Evolutionary conservation across 768 basidiomycete genomes (phyloP), one percentile per base, ranked within the genome.

Genomic region (Clavulina sp.): DNA sequence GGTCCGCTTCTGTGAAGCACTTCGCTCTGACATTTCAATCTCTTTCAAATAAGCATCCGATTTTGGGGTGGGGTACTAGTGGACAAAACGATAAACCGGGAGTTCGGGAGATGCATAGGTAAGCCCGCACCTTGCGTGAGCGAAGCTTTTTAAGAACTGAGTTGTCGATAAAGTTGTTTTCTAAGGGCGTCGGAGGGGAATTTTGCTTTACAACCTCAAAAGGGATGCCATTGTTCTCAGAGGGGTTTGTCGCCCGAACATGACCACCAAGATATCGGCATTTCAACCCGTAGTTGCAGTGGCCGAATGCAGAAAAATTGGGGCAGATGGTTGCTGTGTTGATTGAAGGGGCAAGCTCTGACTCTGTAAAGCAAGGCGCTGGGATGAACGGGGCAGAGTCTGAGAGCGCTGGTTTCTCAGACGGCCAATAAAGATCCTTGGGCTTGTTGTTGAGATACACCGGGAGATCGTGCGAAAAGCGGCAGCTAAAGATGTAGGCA

Each of bases 251-350:
- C 68, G 13, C 7, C 7, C 32, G 65, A 7, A 81, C 66, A 63
- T 99, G 93, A 2, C 75, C 80, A 9, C 82, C 81, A 4, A 95
- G 73, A 65, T 84, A 95, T 2, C 95, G 78, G 62, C 95, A 99
- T 63, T 89, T 87, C 64, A 84, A 80, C 7, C 91, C 95, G 58
- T 75, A 77, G 49, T 76, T 75, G 67, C 89, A 95, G 57, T 78
- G 74, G 1, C 88, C 89, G 18, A 71, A 70, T 56, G 77, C 75
- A 16, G 68, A 65, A 58, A 75, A 84, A 2, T 81, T 68, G 0
- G 86, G 84, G 60, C 87, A 92, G 2, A 60, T 60, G 0, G 73
- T 73, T 16, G 66, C 61, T 18, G 62, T 51, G 61, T 76, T 73
- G 26, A 78, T 50, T 3, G 73, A 72, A 13, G 70, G 61, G 54